Evolutionary conservation across 441 rosid species (phyloP).

Genomic region (Eutrema salsugineum): DNA sequence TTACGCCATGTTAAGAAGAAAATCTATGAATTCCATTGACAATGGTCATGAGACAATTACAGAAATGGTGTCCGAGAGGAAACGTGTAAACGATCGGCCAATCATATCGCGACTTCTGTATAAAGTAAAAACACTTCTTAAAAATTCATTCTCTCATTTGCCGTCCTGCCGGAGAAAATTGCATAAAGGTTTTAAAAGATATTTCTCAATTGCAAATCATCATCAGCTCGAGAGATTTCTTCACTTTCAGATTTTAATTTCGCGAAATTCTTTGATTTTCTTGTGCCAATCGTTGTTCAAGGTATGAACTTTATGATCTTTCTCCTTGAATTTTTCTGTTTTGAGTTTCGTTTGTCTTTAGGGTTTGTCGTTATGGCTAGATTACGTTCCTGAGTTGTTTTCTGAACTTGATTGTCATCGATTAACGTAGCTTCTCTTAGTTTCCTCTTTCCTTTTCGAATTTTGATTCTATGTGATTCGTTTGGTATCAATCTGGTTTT

Average conservation of each 20-base stretch:
- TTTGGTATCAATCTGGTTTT: neutral
- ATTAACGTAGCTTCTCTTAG: neutral
- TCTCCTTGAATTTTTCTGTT: neutral
- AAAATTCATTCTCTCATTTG: neutral
- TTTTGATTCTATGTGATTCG: neutral
- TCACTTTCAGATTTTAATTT: neutral
- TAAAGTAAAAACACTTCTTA: neutral
- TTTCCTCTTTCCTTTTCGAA: neutral
- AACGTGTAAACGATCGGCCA: neutral
- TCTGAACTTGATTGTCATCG: neutral
- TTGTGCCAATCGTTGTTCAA: neutral
- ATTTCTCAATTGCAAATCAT: neutral
- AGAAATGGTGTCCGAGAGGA: neutral
- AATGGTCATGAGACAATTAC: neutral
- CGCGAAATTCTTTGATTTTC: neutral
- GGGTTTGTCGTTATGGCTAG: neutral
- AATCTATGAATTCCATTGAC: conserved; percentile 3
- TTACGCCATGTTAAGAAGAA: neutral
- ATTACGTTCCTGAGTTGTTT: neutral
- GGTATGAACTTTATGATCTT: conserved; percentile 6
- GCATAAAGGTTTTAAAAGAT: neutral
- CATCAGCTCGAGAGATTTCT: neutral
- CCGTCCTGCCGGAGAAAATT: neutral
- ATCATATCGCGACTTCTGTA: conserved; percentile 1
- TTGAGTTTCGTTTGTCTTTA: neutral